Conservation (phyloP, 2,329 filamentous ascomycete species). For the Penicillium freii region DNA sequence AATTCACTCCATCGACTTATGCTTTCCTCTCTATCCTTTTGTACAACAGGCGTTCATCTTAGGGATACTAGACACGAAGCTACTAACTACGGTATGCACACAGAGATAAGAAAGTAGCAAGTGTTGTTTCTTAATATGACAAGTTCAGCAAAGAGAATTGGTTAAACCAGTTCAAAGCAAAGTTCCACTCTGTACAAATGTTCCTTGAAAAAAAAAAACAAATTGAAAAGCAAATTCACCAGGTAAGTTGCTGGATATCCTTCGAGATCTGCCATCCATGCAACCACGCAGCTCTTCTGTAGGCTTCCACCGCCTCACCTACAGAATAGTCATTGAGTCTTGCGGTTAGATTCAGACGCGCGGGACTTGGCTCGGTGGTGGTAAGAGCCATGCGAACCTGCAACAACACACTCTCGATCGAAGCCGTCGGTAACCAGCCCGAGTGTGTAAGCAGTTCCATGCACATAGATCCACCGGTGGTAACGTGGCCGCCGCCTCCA, state of each 20-base stretch:
- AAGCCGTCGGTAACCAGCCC: slow-evolving; percentile 73
- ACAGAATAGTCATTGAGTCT: slow-evolving; percentile 60
- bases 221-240: slow-evolving; percentile 6
- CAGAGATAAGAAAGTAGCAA: background rate
- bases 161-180: background rate
- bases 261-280: slow-evolving; percentile 74
- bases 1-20: background rate
- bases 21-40: background rate
- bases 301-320: slow-evolving; percentile 71
- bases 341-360: slow-evolving; percentile 57
- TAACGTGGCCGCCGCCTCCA: slow-evolving; percentile 85
- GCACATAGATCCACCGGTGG: slow-evolving; percentile 75
- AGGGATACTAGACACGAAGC: background rate
- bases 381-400: slow-evolving; percentile 77
- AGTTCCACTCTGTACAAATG: background rate
- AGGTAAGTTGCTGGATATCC: slow-evolving; percentile 55
- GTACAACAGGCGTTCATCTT: background rate
- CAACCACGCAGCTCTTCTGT: slow-evolving; percentile 61
- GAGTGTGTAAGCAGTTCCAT: slow-evolving; percentile 82
- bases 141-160: background rate
- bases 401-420: slow-evolving; percentile 75
- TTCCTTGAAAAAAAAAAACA: no score
- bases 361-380: slow-evolving; percentile 66
- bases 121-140: background rate
- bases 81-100: background rate